A percentile compares a stretch with the other conserved stretches of the same genome.
Conservation (phyloP, 371 early-diverging fungal genomes). For the Smittium mucronatum region DNA sequence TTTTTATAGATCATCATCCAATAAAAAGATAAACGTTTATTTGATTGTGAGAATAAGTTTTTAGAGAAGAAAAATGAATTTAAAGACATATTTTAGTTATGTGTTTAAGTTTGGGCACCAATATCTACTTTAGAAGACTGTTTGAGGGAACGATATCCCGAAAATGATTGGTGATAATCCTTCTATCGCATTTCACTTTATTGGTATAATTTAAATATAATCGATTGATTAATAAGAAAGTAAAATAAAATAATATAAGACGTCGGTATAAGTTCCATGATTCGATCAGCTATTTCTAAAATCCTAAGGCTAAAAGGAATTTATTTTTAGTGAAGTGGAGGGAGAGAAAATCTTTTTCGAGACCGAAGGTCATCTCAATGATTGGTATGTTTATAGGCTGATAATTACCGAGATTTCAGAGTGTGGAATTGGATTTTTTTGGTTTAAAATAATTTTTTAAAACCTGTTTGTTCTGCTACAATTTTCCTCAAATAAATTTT, state of each 20-base stretch:
- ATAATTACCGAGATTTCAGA: not conserved
- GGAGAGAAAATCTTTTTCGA: not conserved
- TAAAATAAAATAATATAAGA: not conserved
- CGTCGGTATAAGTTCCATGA: no score
- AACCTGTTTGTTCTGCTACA: not conserved
- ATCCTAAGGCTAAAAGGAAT: not conserved
- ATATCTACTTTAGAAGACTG: not conserved
- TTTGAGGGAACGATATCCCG: not conserved
- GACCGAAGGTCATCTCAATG: conserved; percentile 1
- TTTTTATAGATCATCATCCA: no score
- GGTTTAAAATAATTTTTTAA: not conserved
- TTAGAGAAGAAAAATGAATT: no score
- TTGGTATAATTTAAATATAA: not conserved
- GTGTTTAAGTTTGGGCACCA: no score
- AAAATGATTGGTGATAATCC: not conserved
- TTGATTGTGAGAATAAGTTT: no score
- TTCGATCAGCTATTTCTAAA: no score
- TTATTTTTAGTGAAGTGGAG: not conserved
- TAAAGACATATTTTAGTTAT: no score
- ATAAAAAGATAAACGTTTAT: no score
- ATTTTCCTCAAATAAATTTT: conserved; percentile 1
- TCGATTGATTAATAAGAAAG: not conserved
- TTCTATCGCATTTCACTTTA: not conserved
- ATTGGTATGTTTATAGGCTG: conserved; percentile 4
- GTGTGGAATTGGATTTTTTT: not conserved